Percentiles rank a stretch among this genome's conserved stretches.
phyloP scores from a whole-genome alignment of 1,139 yeast genomes.

The Hansenula anomala region DNA sequence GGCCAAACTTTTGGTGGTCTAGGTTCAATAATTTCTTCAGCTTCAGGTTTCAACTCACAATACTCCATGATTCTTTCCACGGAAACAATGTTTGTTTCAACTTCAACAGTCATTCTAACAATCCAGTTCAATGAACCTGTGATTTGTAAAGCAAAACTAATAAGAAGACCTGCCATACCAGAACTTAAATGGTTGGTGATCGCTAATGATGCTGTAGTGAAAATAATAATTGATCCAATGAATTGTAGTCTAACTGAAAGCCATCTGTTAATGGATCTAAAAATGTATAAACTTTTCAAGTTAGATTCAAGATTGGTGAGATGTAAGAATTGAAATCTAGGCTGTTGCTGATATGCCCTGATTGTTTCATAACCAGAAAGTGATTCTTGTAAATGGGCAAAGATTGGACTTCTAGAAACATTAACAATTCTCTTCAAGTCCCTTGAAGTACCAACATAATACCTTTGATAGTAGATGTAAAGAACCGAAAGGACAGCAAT shows the following conservation, averaged over 20 bases:
- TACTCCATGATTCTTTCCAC: slow-evolving; percentile 76
- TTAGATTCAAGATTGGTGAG: slow-evolving; percentile 60
- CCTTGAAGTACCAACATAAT: slow-evolving; percentile 48
- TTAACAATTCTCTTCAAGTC: slow-evolving; percentile 53
- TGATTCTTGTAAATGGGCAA: slow-evolving; percentile 61
- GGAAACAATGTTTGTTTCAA: slow-evolving; percentile 71
- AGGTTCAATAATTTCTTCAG: slow-evolving; percentile 32
- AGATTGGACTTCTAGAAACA: slow-evolving; percentile 53
- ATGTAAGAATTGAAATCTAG: slow-evolving; percentile 50
- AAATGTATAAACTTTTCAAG: slow-evolving; percentile 51
- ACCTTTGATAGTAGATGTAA: slow-evolving; percentile 48
- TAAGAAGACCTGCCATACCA: slow-evolving; percentile 69
- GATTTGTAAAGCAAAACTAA: slow-evolving; percentile 67
- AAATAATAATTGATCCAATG: slow-evolving; percentile 60
- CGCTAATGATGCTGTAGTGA: slow-evolving; percentile 53
- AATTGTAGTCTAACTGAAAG: slow-evolving; percentile 62
- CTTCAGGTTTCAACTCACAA: slow-evolving; percentile 59
- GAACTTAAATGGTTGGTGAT: slow-evolving; percentile 51
- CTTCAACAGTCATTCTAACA: slow-evolving; percentile 64
- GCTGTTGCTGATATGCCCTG: slow-evolving; percentile 47
- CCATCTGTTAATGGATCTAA: slow-evolving; percentile 67
- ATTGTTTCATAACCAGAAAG: slow-evolving; percentile 57
- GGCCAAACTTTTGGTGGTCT: slow-evolving; percentile 58
- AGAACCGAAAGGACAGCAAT: slow-evolving; percentile 37
- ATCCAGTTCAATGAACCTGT: slow-evolving; percentile 56